Evolutionary conservation across 1,139 yeast species (phyloP).

Genomic region (Kurtzmaniella quercitrusa): DNA sequence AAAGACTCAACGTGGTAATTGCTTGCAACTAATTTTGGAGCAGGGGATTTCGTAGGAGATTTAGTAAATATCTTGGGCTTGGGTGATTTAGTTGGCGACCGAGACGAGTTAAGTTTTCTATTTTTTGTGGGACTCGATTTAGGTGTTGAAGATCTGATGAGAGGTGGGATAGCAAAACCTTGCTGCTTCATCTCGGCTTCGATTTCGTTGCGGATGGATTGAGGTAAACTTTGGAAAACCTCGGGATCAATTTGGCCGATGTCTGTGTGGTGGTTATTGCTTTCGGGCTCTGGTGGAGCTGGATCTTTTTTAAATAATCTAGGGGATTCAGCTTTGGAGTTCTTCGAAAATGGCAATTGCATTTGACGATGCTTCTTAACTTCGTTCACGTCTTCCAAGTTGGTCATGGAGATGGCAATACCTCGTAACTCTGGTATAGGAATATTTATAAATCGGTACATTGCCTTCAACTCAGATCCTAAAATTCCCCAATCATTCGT

Average conservation of each 20-base stretch:
- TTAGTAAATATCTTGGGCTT: background rate
- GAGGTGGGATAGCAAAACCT: slow-evolving; percentile 14
- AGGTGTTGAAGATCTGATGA: slow-evolving; percentile 6
- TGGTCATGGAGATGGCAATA: slow-evolving; percentile 63
- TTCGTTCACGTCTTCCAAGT: slow-evolving; percentile 40
- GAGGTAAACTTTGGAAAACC: slow-evolving; percentile 51
- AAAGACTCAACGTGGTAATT: slow-evolving; percentile 21
- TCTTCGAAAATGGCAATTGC: slow-evolving; percentile 32
- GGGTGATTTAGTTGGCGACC: slow-evolving; percentile 7
- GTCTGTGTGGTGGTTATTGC: background rate
- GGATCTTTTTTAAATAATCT: slow-evolving; percentile 11
- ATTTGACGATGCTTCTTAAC: slow-evolving; percentile 33
- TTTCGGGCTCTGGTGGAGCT: background rate
- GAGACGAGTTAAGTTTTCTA: slow-evolving; percentile 3
- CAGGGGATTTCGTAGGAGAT: background rate
- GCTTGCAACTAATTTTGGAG: slow-evolving; percentile 9
- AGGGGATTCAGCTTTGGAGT: background rate
- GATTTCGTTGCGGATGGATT: slow-evolving; percentile 48
- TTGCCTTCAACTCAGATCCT: slow-evolving; percentile 55
- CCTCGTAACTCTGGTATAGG: slow-evolving; percentile 76
- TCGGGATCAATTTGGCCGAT: slow-evolving; percentile 45
- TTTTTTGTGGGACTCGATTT: slow-evolving; percentile 3
- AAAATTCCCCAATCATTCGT: slow-evolving; percentile 63
- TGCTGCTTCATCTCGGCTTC: slow-evolving; percentile 39
- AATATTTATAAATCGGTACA: slow-evolving; percentile 54